These are phyloP conservation scores for Pseudovirgaria hyperparasitica DNA, from an alignment of 2,329 filamentous ascomycete species.

Conservation along the genomic window DNA sequence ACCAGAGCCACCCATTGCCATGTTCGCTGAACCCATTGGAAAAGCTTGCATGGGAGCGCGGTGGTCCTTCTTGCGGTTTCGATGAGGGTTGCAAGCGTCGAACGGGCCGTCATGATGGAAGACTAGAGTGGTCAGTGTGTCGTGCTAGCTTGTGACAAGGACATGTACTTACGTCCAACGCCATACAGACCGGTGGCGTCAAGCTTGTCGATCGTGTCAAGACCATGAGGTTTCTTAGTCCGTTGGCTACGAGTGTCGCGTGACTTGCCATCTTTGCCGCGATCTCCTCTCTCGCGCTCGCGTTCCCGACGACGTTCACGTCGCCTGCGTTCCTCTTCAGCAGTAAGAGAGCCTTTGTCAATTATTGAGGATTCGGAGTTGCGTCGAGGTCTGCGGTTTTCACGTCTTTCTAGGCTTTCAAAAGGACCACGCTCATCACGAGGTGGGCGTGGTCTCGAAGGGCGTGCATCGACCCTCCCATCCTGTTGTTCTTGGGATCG, in stretches of 20 bases:
- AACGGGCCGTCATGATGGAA: slow-evolving; percentile 98
- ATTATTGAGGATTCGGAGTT: slow-evolving; percentile 71
- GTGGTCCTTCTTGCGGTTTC: slow-evolving; percentile 71
- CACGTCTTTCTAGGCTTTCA: slow-evolving; percentile 25
- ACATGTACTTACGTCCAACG: slow-evolving; percentile 57
- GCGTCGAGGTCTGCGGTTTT: slow-evolving; percentile 47
- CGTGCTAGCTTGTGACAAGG: slow-evolving; percentile 2
- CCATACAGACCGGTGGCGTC: slow-evolving; percentile 95
- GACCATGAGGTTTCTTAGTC: slow-evolving; percentile 31
- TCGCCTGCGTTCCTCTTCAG: slow-evolving; percentile 45
- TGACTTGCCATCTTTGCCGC: slow-evolving; percentile 24
- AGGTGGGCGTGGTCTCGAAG: slow-evolving; percentile 22
- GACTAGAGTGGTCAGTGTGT: slow-evolving; percentile 39
- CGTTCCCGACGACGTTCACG: slow-evolving; percentile 37
- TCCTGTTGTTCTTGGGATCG: slow-evolving; percentile 55
- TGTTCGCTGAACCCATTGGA: slow-evolving; percentile 84
- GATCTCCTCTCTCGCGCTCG: slow-evolving; percentile 34
- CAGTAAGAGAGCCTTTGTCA: slow-evolving; percentile 49
- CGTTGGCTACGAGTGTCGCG: slow-evolving; percentile 18
- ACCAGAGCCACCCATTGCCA: slow-evolving; percentile 75
- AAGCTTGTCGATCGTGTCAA: slow-evolving; percentile 93
- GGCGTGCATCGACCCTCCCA: slow-evolving; percentile 29
- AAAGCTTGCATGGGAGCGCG: slow-evolving; percentile 94
- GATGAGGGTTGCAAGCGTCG: slow-evolving; percentile 88
- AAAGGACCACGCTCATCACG: slow-evolving; percentile 24